Evolutionary conservation across 2,329 filamentous ascomycete genomes (phyloP).

Genomic region (Phialemonium atrogriseum): DNA sequence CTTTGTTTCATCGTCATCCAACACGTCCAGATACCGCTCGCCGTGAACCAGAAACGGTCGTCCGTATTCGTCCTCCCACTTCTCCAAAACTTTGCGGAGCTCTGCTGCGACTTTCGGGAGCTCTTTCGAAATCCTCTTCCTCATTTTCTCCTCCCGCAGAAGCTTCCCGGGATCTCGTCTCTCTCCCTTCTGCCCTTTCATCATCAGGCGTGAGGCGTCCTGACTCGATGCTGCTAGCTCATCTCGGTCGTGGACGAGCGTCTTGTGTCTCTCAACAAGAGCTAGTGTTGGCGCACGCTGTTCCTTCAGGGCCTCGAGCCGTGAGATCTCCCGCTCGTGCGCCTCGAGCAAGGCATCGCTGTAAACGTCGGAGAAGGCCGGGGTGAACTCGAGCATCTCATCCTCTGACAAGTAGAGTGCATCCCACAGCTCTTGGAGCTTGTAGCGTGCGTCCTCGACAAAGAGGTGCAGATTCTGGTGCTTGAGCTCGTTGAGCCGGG

Average conservation of each 20-base stretch:
- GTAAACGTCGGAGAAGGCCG: constrained; percentile 94
- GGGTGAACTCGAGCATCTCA: constrained; percentile 97
- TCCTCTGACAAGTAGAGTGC: constrained; percentile 90
- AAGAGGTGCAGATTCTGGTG: constrained; percentile 91
- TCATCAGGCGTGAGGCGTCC: constrained; percentile 88
- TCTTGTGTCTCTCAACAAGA: constrained; percentile 75
- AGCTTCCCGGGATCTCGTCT: constrained; percentile 90
- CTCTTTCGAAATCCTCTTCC: constrained; percentile 94
- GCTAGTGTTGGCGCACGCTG: constrained; percentile 79
- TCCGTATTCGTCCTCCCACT: constrained; percentile 91
- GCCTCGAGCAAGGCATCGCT: constrained; percentile 92
- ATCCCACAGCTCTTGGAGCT: constrained; percentile 94
- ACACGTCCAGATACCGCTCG: constrained; percentile 77
- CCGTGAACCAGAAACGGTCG: constrained; percentile 90
- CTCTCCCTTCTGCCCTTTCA: constrained; percentile 86
- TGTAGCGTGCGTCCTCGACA: constrained; percentile 85
- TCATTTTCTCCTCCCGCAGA: constrained; percentile 94
- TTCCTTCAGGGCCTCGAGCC: constrained; percentile 74
- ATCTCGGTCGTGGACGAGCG: constrained; percentile 75
- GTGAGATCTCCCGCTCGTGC: constrained; percentile 82
- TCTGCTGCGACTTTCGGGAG: constrained; percentile 84
- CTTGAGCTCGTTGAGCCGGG: constrained; percentile 83
- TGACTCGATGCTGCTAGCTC: constrained; percentile 86
- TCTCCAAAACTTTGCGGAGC: constrained; percentile 70
- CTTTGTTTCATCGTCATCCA: constrained; percentile 57